These are phyloP conservation scores for Fusarium robinianum DNA, from an alignment of 2,329 filamentous ascomycete genomes.

Conservation along the genomic window DNA sequence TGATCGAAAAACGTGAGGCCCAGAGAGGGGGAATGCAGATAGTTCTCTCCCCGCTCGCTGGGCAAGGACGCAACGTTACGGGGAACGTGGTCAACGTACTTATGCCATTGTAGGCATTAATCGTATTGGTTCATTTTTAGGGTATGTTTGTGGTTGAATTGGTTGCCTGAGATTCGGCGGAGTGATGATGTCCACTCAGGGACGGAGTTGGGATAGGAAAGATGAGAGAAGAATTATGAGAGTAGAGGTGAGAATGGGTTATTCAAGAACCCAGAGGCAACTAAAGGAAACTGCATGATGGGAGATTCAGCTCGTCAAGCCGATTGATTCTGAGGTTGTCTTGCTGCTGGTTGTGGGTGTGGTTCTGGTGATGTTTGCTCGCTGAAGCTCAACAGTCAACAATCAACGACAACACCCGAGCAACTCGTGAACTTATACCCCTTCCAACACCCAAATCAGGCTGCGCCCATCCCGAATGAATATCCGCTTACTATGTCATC, in stretches of 20 bases:
- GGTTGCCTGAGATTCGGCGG: too few species aligned
- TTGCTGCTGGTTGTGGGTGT: not conserved
- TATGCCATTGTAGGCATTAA: not conserved
- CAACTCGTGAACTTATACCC: slow-evolving; percentile 2
- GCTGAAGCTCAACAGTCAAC: not conserved
- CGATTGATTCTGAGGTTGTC: not conserved
- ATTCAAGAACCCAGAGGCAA: too few species aligned
- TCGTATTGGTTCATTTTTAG: not conserved
- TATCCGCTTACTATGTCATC: not conserved
- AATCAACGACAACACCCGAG: too few species aligned
- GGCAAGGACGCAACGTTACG: slow-evolving; percentile 14
- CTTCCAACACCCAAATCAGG: not conserved
- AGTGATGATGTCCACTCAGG: too few species aligned
- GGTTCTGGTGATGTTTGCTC: not conserved
- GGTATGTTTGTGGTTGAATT: not conserved
- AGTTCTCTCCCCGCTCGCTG: slow-evolving; percentile 7
- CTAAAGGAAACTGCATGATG: too few species aligned
- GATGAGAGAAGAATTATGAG: too few species aligned
- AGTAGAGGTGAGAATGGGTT: too few species aligned
- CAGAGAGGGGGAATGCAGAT: slow-evolving; percentile 17
- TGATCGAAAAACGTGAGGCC: slow-evolving; percentile 29
- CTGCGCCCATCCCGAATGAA: not conserved
- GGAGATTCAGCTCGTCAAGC: too few species aligned
- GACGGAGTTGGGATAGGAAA: too few species aligned
- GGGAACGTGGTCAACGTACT: slow-evolving; percentile 22